phyloP scores from a whole-genome alignment of 495 filamentous ascomycete genomes.

The Penicillium pancosmium region DNA sequence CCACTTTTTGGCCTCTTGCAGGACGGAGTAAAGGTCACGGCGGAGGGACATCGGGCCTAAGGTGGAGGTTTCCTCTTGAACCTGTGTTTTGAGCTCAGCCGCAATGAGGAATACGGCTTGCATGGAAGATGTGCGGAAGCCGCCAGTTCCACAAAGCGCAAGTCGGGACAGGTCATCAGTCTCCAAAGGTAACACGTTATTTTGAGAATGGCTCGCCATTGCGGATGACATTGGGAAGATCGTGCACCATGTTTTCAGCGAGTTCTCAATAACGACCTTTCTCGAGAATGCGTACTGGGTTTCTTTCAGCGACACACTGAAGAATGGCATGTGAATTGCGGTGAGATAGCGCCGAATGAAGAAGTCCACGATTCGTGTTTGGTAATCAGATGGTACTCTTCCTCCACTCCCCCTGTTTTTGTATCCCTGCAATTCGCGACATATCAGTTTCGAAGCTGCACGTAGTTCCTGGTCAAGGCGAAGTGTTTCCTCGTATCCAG shows the following conservation, averaged over 20 bases:
- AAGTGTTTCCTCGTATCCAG: slow-evolving; percentile 41
- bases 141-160: slow-evolving; percentile 46
- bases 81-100: slow-evolving; percentile 49
- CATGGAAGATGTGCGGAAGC: slow-evolving; percentile 44
- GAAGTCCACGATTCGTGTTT: slow-evolving; percentile 42
- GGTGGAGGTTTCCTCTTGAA: slow-evolving; percentile 50
- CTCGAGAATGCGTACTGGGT: slow-evolving; percentile 53
- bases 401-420: slow-evolving; percentile 14
- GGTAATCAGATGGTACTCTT: slow-evolving; percentile 35
- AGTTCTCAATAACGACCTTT: slow-evolving; percentile 47
- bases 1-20: slow-evolving; percentile 51
- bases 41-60: slow-evolving; percentile 46
- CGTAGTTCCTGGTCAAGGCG: slow-evolving; percentile 42
- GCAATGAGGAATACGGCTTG: slow-evolving; percentile 48
- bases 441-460: slow-evolving; percentile 32
- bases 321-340: slow-evolving; percentile 54
- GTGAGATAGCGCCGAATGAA: slow-evolving; percentile 49
- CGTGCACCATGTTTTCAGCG: slow-evolving; percentile 52
- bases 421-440: slow-evolving; percentile 39
- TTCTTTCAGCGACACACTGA: slow-evolving; percentile 36
- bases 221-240: slow-evolving; percentile 37
- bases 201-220: slow-evolving; percentile 14
- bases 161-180: slow-evolving; percentile 46
- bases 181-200: slow-evolving; percentile 16
- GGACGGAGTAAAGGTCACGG: slow-evolving; percentile 48